phyloP scores from a whole-genome alignment of 805 yeast genomes.

The Starmera amethionina region DNA sequence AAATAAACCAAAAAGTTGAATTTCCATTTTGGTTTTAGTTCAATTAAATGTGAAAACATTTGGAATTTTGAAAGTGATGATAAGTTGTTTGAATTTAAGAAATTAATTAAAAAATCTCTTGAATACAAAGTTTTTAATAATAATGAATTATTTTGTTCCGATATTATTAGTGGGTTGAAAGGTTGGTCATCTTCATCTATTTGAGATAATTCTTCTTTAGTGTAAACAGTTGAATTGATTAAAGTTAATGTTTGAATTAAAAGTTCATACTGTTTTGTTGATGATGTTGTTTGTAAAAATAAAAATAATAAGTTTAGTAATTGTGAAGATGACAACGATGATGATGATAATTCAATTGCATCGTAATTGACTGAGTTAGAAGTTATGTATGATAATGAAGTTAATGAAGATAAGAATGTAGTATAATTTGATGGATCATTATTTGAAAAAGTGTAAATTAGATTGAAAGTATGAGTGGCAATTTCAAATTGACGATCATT shows the following conservation, averaged over 20 bases:
- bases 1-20: slow-evolving; percentile 31
- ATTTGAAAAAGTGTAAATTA: slow-evolving; percentile 9
- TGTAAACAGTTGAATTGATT: background rate
- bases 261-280: background rate
- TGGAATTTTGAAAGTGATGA: slow-evolving; percentile 13
- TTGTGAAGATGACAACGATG: too few relatives aligned
- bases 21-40: slow-evolving; percentile 27
- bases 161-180: background rate
- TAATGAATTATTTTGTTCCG: slow-evolving; percentile 10
- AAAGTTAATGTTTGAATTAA: background rate
- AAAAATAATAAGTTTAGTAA: too few relatives aligned
- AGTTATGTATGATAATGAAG: slow-evolving; percentile 9
- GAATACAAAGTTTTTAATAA: slow-evolving; percentile 16
- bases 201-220: background rate
- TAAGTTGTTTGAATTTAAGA: slow-evolving; percentile 11
- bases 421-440: slow-evolving; percentile 12
- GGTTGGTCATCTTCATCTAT: background rate
- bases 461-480: slow-evolving; percentile 7
- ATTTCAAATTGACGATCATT: slow-evolving; percentile 18
- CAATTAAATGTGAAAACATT: slow-evolving; percentile 23
- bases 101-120: slow-evolving; percentile 20
- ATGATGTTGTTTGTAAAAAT: background rate
- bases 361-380: background rate
- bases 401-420: slow-evolving; percentile 12
- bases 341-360: background rate